Evolutionary conservation across 345 rosid species (phyloP).

Genomic region (Lepidium aucheri): DNA sequence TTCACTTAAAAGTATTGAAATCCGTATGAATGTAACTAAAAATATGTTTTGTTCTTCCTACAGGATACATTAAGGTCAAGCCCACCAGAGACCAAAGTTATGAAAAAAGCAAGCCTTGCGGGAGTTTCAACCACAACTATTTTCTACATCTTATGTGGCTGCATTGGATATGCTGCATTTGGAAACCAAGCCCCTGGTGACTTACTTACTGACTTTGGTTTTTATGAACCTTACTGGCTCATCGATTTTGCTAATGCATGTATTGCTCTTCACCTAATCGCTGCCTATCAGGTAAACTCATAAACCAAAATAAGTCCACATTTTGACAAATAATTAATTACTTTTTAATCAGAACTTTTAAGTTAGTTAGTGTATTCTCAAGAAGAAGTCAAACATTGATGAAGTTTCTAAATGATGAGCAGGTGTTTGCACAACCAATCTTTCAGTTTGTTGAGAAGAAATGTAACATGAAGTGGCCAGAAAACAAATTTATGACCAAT

Average conservation of each 20-base stretch:
- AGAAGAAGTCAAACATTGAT: background rate
- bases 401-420: background rate
- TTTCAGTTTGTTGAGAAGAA: constrained; percentile 50
- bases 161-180: constrained; percentile 36
- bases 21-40: no score
- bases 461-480: constrained; percentile 45
- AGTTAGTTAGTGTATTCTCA: background rate
- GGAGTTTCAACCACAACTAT: background rate
- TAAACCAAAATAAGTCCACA: background rate
- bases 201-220: constrained; percentile 84
- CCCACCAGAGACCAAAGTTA: constrained; percentile 60
- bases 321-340: background rate
- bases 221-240: constrained; percentile 82
- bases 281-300: constrained; percentile 73
- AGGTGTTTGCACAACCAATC: constrained; percentile 74
- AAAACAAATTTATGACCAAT: constrained; percentile 40
- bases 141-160: background rate
- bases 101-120: constrained; percentile 47
- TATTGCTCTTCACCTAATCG: constrained; percentile 65
- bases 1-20: no score
- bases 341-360: background rate
- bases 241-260: constrained; percentile 75
- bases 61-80: constrained; percentile 62
- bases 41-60: background rate
- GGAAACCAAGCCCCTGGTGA: constrained; percentile 85